Evolutionary conservation across 352 stramenopile genomes (phyloP), one percentile per base, ranked within the genome.

Genomic region (Phytopythium boreale): DNA sequence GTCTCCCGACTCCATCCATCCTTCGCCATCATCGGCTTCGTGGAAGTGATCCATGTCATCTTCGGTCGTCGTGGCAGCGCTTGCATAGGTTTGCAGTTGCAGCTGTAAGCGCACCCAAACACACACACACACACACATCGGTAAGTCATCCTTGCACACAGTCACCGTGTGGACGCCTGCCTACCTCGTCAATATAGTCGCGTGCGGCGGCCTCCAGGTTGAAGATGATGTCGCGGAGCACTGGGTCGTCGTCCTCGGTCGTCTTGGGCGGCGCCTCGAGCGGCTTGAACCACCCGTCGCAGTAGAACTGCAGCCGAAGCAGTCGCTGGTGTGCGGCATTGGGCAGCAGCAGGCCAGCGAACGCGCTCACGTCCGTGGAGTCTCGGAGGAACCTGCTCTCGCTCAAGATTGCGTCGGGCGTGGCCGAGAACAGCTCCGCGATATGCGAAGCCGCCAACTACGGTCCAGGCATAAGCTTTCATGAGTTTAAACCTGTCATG

Each of bases 241-340:
- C 52, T 14, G 34, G 59, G 62, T 78, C 68, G 12, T 26, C 14
- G 6, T 37, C 63, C n/a, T 59, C 27, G 2, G 24, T 60, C 11
- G 26, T 24, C 37, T 12, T 31, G 10, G 56, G 56, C 36, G 68
- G 61, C 2, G 52, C 59, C 31, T 70, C 61, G n/a, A 88, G 39
- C 5, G 60, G 64, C 17, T 75, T 71, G 15, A 69, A 63, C 79
- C 79, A 90, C 12, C 77, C 77, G 37, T 82, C 72, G 22, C 75
- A 66, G 29, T 77, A 86, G 63, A 89, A 90, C n/a, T 74, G 70
- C 15, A 83, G 68, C 15, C 49, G 51, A 27, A 87, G 65, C 7
- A 74, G 43, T 14, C 69, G 64, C 22, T 75, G 72, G 26, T 83
- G 74, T 24, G 58, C 29, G 1, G 74, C 70, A n/a, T 75, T 69